phyloP scores from a whole-genome alignment of 2,329 filamentous ascomycete species.

The Sporothrix phasma region DNA sequence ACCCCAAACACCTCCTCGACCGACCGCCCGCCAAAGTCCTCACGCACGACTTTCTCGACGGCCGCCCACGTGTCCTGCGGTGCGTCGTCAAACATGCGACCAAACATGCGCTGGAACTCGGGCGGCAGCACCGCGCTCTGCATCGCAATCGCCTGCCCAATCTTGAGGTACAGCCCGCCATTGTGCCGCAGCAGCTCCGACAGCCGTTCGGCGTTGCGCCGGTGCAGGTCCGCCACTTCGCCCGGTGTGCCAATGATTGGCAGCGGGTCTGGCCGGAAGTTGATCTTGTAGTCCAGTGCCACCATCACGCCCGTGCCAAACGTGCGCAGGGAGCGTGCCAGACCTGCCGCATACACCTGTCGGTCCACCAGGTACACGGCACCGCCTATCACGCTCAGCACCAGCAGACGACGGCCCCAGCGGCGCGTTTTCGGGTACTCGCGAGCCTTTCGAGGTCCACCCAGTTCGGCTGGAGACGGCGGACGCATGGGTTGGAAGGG shows the following conservation, averaged over 20 bases:
- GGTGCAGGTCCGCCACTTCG: conserved; percentile 67
- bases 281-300: conserved; percentile 90
- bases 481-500: conserved; percentile 60
- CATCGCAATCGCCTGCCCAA: conserved; percentile 97
- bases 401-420: conserved; percentile 66
- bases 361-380: conserved; percentile 59
- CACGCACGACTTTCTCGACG: conserved; percentile 71
- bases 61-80: conserved; percentile 85
- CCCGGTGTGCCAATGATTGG: conserved; percentile 35
- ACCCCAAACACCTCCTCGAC: conserved; percentile 90
- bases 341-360: conserved; percentile 66
- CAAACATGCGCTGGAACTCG: conserved; percentile 94
- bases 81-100: conserved; percentile 94
- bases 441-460: conserved; percentile 59
- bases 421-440: conserved; percentile 59
- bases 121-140: conserved; percentile 88
- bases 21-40: conserved; percentile 77
- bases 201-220: conserved; percentile 71
- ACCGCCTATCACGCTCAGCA: conserved; percentile 50
- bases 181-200: conserved; percentile 75
- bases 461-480: conserved; percentile 69
- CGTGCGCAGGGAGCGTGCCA: conserved; percentile 70
- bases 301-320: conserved; percentile 71
- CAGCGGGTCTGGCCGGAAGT: conserved; percentile 74
- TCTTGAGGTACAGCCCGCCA: conserved; percentile 92